phyloP scores from a whole-genome alignment of 2,329 filamentous ascomycete genomes.

The Aspergillus tamarii region DNA sequence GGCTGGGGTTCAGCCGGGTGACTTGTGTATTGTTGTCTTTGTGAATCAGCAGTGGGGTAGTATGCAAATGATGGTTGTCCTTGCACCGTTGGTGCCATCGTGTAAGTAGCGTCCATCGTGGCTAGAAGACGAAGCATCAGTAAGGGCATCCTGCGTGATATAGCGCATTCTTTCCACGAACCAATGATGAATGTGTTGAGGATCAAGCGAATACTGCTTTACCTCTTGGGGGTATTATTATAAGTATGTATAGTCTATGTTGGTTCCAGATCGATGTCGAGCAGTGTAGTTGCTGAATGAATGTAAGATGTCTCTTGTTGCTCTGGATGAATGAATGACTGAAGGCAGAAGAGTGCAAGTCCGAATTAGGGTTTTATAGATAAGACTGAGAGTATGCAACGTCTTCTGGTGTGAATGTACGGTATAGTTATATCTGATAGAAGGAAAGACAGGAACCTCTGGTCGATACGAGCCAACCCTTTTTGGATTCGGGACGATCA shows the following conservation, averaged over 20 bases:
- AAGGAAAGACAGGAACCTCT: constrained; percentile 42
- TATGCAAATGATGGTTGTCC: constrained; percentile 81
- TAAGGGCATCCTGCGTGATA: background rate
- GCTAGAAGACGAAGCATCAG: constrained; percentile 10
- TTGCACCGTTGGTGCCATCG: constrained; percentile 58
- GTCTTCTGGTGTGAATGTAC: constrained; percentile 6
- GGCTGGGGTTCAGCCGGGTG: constrained; percentile 58
- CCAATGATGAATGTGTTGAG: constrained; percentile 10
- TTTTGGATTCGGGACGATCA: constrained; percentile 21
- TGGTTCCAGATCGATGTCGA: constrained; percentile 2
- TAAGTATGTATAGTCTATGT: constrained; percentile 15
- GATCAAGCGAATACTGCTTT: constrained; percentile 13
- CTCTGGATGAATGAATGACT: constrained; percentile 39
- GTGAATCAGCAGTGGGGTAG: constrained; percentile 77
- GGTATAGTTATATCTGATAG: constrained; percentile 31
- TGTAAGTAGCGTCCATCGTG: constrained; percentile 68
- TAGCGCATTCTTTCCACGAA: constrained; percentile 6
- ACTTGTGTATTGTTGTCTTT: constrained; percentile 74
- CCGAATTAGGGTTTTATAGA: background rate
- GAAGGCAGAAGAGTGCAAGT: constrained; percentile 30
- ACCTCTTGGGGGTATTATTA: constrained; percentile 19
- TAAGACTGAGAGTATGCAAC: constrained; percentile 2
- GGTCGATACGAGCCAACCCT: constrained; percentile 26
- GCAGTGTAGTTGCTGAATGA: constrained; percentile 19
- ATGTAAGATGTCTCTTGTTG: constrained; percentile 34